A percentile compares a stretch with the other conserved stretches of the same genome.
phyloP scores from a whole-genome alignment of 257 asterid species.

The Solanum chmielewskii region DNA sequence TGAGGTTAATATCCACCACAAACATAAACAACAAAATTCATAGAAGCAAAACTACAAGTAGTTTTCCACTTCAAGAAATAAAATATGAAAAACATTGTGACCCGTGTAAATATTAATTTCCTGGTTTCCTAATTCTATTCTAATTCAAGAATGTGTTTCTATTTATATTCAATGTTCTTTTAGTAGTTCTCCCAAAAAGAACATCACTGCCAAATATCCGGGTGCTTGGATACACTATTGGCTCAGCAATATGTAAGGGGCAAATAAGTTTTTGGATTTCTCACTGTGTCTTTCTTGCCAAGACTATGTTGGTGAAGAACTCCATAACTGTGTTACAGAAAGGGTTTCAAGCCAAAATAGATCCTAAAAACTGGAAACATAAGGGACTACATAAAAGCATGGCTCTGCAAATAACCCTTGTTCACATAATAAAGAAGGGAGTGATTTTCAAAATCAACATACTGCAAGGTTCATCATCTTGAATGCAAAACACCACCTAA shows the following conservation, averaged over 20 bases:
- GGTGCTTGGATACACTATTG: not conserved
- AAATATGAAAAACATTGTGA: not conserved
- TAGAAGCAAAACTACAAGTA: not conserved
- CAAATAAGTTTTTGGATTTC: not conserved
- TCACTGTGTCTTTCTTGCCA: not conserved
- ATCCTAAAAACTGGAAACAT: not conserved
- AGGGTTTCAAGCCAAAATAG: not conserved
- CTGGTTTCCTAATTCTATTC: not conserved
- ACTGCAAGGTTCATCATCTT: not conserved
- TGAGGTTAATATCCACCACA: not conserved
- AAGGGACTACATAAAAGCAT: not conserved
- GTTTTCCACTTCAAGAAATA: not conserved
- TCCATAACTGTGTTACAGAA: not conserved
- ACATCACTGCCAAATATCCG: not conserved
- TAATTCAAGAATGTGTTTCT: not conserved
- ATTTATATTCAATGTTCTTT: not conserved
- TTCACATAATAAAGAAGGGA: not conserved
- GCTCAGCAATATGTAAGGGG: not conserved
- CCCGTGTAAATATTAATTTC: not conserved
- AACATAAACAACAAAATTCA: not conserved
- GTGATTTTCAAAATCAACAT: not conserved
- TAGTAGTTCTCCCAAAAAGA: not conserved
- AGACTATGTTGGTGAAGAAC: not conserved
- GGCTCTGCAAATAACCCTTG: not conserved
- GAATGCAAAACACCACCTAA: not conserved